Evolutionary conservation across 768 basidiomycete genomes (phyloP), one percentile per base, ranked within the genome.

Genomic region (Fistulinella prunicolor): DNA sequence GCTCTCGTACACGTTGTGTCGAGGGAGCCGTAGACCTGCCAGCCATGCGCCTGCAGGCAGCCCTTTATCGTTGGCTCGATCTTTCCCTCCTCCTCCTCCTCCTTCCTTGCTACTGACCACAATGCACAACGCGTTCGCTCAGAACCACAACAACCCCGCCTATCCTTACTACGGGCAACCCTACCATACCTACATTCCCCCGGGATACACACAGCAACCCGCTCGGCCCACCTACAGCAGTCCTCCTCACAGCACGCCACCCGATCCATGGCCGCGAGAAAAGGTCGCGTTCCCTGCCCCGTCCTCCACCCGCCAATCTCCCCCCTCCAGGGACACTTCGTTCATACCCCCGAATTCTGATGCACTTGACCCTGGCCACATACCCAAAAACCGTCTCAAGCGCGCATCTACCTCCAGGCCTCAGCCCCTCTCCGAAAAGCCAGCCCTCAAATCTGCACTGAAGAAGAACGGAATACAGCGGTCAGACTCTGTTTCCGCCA

Each of bases 361-460:
- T 17, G 6, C 34, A 1, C 36, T 52, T 41, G 54, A 55, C 32
- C 41, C 58, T 17, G 45, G 47, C 3, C 61, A 42, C 34, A 50
- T 58, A 4, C 60, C 67, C n/a, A 69, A 67, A 22, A 51, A 66
- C 10, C 64, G 64, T 38, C 47, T 54, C 43, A 73, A 73, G 52
- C 74, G 72, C 30, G 65, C 69, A 51, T 62, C 62, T 17, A 59
- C 66, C 6, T 51, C 60, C 29, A 64, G 55, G 10, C 48, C 67
- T 17, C 53, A 46, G 29, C 51, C 58, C 8, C 2, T 55, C 19
- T 56, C 59, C 1, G 66, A 67, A 30, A 65, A 61, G 40, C 70
- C 67, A 2, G 75, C 66, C 12, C 68, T 81, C 34, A 85, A 75
- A 65, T 77, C 85, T 28, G 82, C 81, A 0, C 64, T 85, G 62